Evolutionary conservation across 177 flowering plant genomes (phyloP).

Genomic region (Telopea speciosissima): DNA sequence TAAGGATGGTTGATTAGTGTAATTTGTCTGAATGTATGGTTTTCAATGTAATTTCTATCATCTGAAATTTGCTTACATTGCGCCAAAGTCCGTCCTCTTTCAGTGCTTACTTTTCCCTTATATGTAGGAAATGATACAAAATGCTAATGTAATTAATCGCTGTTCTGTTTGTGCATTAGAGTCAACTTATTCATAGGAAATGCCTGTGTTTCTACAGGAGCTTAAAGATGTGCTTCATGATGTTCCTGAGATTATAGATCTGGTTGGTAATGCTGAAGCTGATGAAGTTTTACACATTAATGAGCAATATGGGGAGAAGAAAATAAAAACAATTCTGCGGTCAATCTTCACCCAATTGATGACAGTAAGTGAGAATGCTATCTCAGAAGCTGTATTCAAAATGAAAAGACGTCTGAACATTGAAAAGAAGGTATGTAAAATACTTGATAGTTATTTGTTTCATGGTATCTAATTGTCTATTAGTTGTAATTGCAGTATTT

Average conservation of each 20-base stretch:
- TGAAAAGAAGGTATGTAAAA: conserved; percentile 42
- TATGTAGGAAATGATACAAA: not conserved
- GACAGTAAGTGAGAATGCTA: conserved; percentile 53
- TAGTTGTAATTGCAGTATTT: not conserved
- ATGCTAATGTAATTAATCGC: not conserved
- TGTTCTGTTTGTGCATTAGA: not conserved
- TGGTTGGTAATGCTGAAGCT: conserved; percentile 39
- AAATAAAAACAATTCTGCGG: conserved; percentile 41
- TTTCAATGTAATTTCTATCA: too few relatives aligned
- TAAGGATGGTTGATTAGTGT: too few relatives aligned
- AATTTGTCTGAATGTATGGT: not conserved
- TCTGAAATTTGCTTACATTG: too few relatives aligned
- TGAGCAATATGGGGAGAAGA: conserved; percentile 35
- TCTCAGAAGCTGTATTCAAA: conserved; percentile 34
- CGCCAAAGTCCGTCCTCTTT: too few relatives aligned
- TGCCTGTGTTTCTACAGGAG: conserved; percentile 40
- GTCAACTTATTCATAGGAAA: conserved; percentile 5
- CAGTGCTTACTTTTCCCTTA: too few relatives aligned
- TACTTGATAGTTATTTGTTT: not conserved
- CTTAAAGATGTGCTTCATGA: conserved; percentile 44
- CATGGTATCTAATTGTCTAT: not conserved
- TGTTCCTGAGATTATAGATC: conserved; percentile 63
- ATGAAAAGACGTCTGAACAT: conserved; percentile 51
- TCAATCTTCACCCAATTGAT: conserved; percentile 67
- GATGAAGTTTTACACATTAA: conserved; percentile 25